Evolutionary conservation across 129 eudicot species (phyloP), one percentile per base, ranked within the genome.

Genomic region (Flaveria brownii): DNA sequence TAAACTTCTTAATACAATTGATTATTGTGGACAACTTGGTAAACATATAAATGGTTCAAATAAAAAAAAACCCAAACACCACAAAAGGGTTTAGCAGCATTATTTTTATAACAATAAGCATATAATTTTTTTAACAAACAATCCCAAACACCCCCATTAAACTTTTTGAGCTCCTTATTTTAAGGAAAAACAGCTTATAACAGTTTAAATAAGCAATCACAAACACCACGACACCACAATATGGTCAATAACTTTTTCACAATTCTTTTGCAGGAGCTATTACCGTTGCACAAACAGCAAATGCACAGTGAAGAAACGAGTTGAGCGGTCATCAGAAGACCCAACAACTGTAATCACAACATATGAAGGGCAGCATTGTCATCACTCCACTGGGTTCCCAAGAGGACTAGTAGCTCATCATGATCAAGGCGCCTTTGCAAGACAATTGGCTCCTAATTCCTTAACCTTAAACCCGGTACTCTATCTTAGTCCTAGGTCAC

Each of bases 351-450:
- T 94, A 26, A 87, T 94, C 50, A 94, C 98, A 2, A 94, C 97
- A 43, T 94, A 94, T 46, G 98, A 94, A 86, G 98, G 98, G 30
- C 98, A 94, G 47, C 98, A 94, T 20, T 81, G 87, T 74, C 98
- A 94, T 80, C 96, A 88, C 50, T 82, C 96, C 0, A 76, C 81
- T 26, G 98, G 98, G 80, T 93, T 84, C 72, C 90, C 89, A 10
- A 81, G 97, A 55, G 79, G 75, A 26, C 86, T 83, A 0, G 46
- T 84, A 15, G 50, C 72, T 50, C 39, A 61, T 30, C 87, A 65
- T 65, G 86, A 83, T 51, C 87, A 85, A 68, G 79, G 82, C 17
- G 73, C 83, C 45, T 88, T 81, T 72, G 75, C 82, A 50, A 81
- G 84, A 68, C 87, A 84, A 30, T 66, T 80, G 28, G 63, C 67